A percentile compares a stretch with the other conserved stretches of the same genome.
Conservation (phyloP, 805 yeast species). For the Hanseniaspora mollemarum region DNA sequence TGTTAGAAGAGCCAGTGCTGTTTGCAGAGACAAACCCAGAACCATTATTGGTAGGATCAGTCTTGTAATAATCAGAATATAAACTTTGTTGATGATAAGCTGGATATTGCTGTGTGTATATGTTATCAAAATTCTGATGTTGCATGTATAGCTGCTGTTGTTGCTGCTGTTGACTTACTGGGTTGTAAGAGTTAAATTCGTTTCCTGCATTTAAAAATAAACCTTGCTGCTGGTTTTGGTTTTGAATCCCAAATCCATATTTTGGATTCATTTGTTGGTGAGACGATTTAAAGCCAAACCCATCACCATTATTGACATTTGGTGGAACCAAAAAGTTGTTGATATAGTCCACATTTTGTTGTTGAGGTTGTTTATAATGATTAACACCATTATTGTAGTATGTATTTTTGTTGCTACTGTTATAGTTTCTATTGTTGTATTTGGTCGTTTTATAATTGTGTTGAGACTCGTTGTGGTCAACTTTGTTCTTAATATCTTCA, state of each 20-base stretch:
- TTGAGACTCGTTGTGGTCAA: constrained; percentile 14
- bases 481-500: constrained; percentile 21
- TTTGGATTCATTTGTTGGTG: background rate
- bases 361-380: background rate
- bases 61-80: constrained; percentile 12
- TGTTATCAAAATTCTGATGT: background rate
- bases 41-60: background rate
- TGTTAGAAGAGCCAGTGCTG: constrained; percentile 10
- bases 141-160: background rate
- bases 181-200: no score
- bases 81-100: background rate
- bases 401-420: constrained; percentile 2
- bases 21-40: background rate
- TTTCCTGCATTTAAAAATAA: background rate
- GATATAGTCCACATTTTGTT: constrained; percentile 1
- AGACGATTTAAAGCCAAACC: no score
- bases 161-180: no score
- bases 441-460: constrained; percentile 11
- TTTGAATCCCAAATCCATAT: background rate
- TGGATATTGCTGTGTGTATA: constrained; percentile 5
- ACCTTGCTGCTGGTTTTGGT: background rate
- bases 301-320: constrained; percentile 1
- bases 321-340: constrained; percentile 9
- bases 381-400: constrained; percentile 5
- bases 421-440: constrained; percentile 12